Evolutionary conservation across 2,329 filamentous ascomycete species (phyloP).

Genomic region (Bertia moriformis): DNA sequence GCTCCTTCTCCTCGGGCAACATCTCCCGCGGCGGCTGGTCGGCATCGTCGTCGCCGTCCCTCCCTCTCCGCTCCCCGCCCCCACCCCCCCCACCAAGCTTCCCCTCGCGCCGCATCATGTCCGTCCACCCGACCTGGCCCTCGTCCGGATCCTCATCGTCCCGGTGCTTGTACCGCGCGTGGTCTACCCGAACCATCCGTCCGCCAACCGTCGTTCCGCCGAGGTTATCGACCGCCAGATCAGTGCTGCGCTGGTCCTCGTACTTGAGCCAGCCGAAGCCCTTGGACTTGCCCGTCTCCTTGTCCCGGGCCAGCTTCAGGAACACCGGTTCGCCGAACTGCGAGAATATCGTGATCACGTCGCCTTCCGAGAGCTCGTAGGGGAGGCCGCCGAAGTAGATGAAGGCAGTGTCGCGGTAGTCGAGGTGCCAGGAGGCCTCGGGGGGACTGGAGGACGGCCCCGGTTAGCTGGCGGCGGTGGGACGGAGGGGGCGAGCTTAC

Average conservation of each 20-base stretch:
- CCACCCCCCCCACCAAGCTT: slow-evolving; percentile 17
- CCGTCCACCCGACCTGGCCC: slow-evolving; percentile 41
- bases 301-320: slow-evolving; percentile 82
- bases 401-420: slow-evolving; percentile 95
- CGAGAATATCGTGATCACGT: slow-evolving; percentile 90
- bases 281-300: slow-evolving; percentile 86
- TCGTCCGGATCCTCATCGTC: slow-evolving; percentile 61
- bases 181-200: slow-evolving; percentile 72
- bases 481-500: slow-evolving; percentile 20
- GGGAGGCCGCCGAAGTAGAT: slow-evolving; percentile 90
- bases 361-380: slow-evolving; percentile 85
- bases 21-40: slow-evolving; percentile 35
- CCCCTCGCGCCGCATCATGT: slow-evolving; percentile 38
- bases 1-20: slow-evolving; percentile 68
- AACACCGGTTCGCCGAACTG: slow-evolving; percentile 93
- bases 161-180: slow-evolving; percentile 76
- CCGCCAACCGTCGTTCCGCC: slow-evolving; percentile 74
- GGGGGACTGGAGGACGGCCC: slow-evolving; percentile 44
- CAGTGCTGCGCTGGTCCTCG: slow-evolving; percentile 90
- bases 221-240: slow-evolving; percentile 90
- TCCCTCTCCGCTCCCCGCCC: slow-evolving; percentile 16
- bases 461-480: neutral
- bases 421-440: slow-evolving; percentile 87
- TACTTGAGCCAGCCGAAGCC: slow-evolving; percentile 97
- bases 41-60: slow-evolving; percentile 28